These are phyloP conservation scores for Turritis glabra DNA, from an alignment of 345 rosid genomes.

Conservation along the genomic window DNA sequence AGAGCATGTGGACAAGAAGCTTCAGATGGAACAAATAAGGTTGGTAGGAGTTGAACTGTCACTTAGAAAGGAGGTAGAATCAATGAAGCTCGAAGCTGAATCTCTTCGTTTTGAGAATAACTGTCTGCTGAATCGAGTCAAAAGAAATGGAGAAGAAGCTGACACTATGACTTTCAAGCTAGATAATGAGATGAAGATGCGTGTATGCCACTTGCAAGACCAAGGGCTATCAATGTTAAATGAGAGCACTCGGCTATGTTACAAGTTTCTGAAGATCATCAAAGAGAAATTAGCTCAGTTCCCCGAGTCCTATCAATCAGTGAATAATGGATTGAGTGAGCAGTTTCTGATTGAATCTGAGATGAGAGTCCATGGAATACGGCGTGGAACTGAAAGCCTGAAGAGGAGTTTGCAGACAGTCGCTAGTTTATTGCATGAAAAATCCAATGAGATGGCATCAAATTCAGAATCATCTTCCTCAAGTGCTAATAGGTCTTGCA, in stretches of 20 bases:
- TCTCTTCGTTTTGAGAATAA: conserved; percentile 82
- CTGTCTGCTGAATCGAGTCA: conserved; percentile 59
- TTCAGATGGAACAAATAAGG: conserved; percentile 82
- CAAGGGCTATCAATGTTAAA: conserved; percentile 67
- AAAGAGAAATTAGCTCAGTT: conserved; percentile 50
- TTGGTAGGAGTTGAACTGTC: conserved; percentile 77
- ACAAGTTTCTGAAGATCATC: conserved; percentile 60
- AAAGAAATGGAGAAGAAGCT: conserved; percentile 49
- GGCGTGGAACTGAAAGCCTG: conserved; percentile 67
- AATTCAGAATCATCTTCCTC: conserved; percentile 33
- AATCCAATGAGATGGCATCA: conserved; percentile 47
- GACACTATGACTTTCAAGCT: conserved; percentile 54
- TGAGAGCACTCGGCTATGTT: conserved; percentile 58
- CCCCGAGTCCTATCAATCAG: not conserved
- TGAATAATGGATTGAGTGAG: conserved; percentile 52
- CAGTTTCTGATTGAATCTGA: conserved; percentile 79
- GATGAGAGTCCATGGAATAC: conserved; percentile 65
- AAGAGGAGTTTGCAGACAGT: conserved; percentile 73
- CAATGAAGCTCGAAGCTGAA: conserved; percentile 58
- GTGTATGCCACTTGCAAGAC: conserved; percentile 64
- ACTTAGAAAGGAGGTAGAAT: conserved; percentile 71
- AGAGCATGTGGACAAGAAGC: conserved; percentile 40
- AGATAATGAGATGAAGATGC: conserved; percentile 67
- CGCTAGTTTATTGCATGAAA: conserved; percentile 65
- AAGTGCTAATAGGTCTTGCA: conserved; percentile 25